phyloP scores from a whole-genome alignment of 2,329 filamentous ascomycete species.

The Colletotrichum incanum region DNA sequence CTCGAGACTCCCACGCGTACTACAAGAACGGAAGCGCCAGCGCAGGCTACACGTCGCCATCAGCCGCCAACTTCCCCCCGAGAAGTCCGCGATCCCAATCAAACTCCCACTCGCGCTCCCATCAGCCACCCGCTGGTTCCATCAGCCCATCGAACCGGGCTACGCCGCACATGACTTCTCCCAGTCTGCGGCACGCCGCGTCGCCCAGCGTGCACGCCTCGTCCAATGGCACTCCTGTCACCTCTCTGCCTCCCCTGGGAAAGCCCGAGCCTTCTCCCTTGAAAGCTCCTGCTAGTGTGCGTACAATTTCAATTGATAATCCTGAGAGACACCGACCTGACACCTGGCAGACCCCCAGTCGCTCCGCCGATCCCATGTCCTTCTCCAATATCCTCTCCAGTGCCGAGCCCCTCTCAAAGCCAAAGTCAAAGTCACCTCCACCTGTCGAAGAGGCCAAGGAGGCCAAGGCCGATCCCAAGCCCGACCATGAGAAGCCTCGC shows the following conservation, averaged over 20 bases:
- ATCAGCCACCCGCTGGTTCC: conserved; percentile 57
- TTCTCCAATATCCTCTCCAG: conserved; percentile 95
- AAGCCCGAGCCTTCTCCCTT: conserved; percentile 60
- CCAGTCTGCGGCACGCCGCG: conserved; percentile 62
- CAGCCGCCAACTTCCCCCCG: conserved; percentile 60
- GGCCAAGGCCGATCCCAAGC: conserved; percentile 45
- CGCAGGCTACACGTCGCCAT: conserved; percentile 63
- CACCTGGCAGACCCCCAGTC: conserved; percentile 74
- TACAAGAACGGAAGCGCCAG: conserved; percentile 61
- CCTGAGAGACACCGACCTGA: conserved; percentile 2
- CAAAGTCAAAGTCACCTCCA: conserved; percentile 52
- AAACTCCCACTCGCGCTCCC: conserved; percentile 57
- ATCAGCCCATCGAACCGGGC: conserved; percentile 60
- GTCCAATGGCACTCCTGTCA: conserved; percentile 57
- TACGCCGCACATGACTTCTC: conserved; percentile 63
- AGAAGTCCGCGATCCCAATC: conserved; percentile 66
- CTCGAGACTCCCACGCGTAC: conserved; percentile 55
- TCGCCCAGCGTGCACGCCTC: conserved; percentile 55
- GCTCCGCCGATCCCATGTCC: conserved; percentile 91
- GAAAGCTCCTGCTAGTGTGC: conserved; percentile 57
- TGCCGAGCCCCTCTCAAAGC: conserved; percentile 75
- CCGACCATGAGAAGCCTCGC: conserved; percentile 42
- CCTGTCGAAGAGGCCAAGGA: conserved; percentile 27
- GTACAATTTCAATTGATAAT: conserved; percentile 39
- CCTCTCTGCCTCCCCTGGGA: conserved; percentile 53